phyloP scores from a whole-genome alignment of 768 basidiomycete genomes.

The Lepiota subincarnata region DNA sequence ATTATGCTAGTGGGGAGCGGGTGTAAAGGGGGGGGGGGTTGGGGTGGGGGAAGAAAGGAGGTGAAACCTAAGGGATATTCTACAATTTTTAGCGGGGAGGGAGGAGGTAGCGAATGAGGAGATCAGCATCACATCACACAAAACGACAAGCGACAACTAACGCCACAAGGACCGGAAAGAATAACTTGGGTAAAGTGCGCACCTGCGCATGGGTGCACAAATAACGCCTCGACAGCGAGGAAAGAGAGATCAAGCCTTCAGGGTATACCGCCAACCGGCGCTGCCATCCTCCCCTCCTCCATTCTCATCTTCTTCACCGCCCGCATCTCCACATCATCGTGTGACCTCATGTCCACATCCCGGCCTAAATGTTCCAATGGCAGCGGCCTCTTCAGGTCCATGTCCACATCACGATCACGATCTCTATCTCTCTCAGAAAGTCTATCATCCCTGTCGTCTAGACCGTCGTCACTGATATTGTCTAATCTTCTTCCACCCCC shows the following conservation, averaged over 20 bases:
- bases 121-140: not conserved
- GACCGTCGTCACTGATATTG: constrained; percentile 2
- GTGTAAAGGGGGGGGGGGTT: constrained; percentile 25
- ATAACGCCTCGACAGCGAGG: not conserved
- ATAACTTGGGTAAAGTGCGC: constrained; percentile 4
- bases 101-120: not conserved
- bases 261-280: constrained; percentile 48
- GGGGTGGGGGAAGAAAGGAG: constrained; percentile 19
- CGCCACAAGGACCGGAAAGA: constrained; percentile 4
- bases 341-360: constrained; percentile 69
- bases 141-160: not conserved
- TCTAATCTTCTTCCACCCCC: too few relatives aligned
- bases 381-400: constrained; percentile 58
- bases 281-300: constrained; percentile 32
- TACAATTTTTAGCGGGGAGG: constrained; percentile 5
- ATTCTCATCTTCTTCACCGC: constrained; percentile 73
- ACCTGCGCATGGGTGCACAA: constrained; percentile 18
- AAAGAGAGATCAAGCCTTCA: constrained; percentile 27
- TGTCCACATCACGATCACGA: constrained; percentile 40
- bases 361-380: constrained; percentile 43
- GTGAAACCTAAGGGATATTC: constrained; percentile 1
- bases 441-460: constrained; percentile 13
- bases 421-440: constrained; percentile 31
- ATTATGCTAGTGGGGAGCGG: not conserved
- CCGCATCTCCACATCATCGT: constrained; percentile 29